phyloP scores from a whole-genome alignment of 108 stramenopile genomes.

The Fistulifera pelliculosa region DNA sequence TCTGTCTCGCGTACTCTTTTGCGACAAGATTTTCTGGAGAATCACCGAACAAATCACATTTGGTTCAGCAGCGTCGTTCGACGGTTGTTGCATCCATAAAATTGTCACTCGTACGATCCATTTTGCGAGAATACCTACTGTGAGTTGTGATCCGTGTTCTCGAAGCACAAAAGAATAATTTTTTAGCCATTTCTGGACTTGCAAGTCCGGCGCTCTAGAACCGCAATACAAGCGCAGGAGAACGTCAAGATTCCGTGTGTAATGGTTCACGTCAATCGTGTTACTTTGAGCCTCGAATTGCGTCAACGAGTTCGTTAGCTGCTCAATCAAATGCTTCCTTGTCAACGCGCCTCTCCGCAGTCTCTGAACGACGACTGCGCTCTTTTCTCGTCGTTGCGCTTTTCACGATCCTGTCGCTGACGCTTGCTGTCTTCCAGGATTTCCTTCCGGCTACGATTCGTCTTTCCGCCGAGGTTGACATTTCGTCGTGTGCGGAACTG shows the following conservation, averaged over 20 bases:
- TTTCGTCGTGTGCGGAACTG: neutral
- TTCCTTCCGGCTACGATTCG: neutral
- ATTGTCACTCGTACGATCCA: too few relatives aligned
- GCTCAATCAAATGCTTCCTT: neutral
- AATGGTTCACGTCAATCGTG: neutral
- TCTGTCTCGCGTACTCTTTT: too few relatives aligned
- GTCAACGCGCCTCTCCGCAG: neutral
- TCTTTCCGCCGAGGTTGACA: neutral
- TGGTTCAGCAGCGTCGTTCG: too few relatives aligned
- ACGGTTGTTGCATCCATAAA: too few relatives aligned
- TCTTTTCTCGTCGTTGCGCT: neutral
- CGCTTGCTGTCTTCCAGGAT: neutral
- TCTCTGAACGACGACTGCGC: neutral
- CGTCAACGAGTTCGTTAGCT: neutral
- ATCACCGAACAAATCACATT: too few relatives aligned
- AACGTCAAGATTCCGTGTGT: neutral
- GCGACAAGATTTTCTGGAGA: too few relatives aligned
- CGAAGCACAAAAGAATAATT: neutral
- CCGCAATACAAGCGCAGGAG: neutral
- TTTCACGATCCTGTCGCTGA: neutral
- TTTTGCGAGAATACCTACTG: neutral
- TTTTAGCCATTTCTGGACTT: neutral
- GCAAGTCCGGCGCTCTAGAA: neutral
- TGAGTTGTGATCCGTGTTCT: neutral
- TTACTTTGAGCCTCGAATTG: too few relatives aligned